phyloP scores from a whole-genome alignment of 768 basidiomycete species.

The Lentinula aciculospora region DNA sequence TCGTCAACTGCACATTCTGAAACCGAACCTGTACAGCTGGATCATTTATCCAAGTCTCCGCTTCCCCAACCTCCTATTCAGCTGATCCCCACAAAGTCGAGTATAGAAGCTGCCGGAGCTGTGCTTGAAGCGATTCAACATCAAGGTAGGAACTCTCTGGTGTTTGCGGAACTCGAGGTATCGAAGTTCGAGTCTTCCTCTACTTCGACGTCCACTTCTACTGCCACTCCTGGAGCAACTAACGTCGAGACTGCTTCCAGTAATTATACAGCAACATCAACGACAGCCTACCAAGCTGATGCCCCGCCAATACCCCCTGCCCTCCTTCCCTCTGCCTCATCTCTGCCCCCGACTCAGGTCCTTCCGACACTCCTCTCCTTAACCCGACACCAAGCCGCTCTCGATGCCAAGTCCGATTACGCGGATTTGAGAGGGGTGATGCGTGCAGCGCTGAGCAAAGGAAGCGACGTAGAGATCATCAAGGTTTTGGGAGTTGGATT shows the following conservation, averaged over 20 bases:
- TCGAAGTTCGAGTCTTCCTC: neutral
- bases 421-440: conserved; percentile 55
- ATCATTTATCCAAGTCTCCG: neutral
- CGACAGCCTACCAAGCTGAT: no score
- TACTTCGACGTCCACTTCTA: neutral
- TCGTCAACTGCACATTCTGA: conserved; percentile 1
- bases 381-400: conserved; percentile 32
- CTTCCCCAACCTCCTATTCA: neutral
- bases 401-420: conserved; percentile 47
- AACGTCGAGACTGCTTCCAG: neutral
- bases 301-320: neutral
- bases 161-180: neutral
- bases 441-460: conserved; percentile 48
- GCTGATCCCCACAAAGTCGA: neutral
- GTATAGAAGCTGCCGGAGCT: neutral
- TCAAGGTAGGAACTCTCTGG: neutral
- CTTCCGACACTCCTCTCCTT: conserved; percentile 18
- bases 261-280: neutral
- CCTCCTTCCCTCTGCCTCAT: conserved; percentile 1
- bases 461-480: conserved; percentile 61
- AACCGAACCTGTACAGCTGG: no score
- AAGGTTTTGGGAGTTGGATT: conserved; percentile 43
- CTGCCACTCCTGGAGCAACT: neutral
- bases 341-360: conserved; percentile 7
- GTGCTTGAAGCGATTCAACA: neutral